phyloP scores from a whole-genome alignment of 148 eudicot species.

The Vaccinium macrocarpon region DNA sequence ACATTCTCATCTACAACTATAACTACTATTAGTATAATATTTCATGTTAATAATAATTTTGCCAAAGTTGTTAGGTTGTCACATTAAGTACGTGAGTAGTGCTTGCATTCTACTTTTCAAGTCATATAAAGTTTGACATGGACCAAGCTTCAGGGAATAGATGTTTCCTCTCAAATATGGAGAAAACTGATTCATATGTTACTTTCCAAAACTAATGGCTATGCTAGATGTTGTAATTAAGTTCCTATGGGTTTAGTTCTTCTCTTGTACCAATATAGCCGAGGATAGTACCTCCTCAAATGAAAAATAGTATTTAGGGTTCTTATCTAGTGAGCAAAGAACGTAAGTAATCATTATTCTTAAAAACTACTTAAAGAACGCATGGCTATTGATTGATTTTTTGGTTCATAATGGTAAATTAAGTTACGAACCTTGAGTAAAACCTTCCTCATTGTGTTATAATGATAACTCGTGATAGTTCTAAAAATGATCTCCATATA shows the following conservation, averaged over 20 bases:
- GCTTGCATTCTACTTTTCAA: not conserved
- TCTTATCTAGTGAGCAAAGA: not conserved
- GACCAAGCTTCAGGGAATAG: not conserved
- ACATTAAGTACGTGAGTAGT: not conserved
- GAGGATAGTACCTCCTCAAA: not conserved
- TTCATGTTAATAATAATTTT: not conserved
- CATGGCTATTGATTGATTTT: not conserved
- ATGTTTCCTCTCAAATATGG: not conserved
- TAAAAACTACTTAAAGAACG: not conserved
- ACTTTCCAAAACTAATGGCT: not conserved
- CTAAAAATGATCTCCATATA: not conserved
- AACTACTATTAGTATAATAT: not conserved
- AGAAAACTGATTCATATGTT: not conserved
- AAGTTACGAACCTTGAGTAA: not conserved
- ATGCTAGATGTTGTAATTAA: not conserved
- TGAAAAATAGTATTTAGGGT: not conserved
- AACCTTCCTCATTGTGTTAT: not conserved
- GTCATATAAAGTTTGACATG: not conserved
- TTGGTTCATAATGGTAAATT: not conserved
- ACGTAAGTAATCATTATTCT: not conserved
- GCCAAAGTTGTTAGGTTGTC: not conserved
- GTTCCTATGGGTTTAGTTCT: not conserved
- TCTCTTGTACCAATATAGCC: not conserved
- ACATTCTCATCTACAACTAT: not conserved
- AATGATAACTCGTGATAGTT: not conserved